phyloP scores from a whole-genome alignment of 768 basidiomycete genomes.

The Lactarius akahatsu region DNA sequence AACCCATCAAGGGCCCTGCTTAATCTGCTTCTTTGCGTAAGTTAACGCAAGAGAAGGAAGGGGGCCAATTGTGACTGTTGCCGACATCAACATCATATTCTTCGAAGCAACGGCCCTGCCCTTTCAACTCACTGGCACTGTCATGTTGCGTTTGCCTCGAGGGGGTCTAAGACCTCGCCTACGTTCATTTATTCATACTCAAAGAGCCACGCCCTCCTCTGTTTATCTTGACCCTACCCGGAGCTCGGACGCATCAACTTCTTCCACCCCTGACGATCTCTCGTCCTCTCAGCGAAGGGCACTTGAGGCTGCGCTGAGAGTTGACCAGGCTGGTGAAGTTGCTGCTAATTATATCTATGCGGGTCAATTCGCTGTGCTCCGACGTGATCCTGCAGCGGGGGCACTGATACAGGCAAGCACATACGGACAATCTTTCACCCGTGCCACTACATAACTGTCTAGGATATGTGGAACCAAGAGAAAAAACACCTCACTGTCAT shows the following conservation, averaged over 20 bases:
- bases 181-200: conserved; percentile 20
- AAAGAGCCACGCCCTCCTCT: conserved; percentile 40
- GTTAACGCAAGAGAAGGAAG: too few relatives aligned
- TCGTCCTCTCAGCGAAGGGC: conserved; percentile 47
- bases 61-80: too few relatives aligned
- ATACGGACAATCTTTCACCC: conserved; percentile 13
- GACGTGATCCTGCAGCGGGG: conserved; percentile 53
- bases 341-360: conserved; percentile 96
- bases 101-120: too few relatives aligned
- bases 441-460: conserved; percentile 5
- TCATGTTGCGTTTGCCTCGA: conserved; percentile 3
- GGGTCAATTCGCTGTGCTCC: conserved; percentile 78
- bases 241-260: conserved; percentile 42
- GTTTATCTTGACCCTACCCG: conserved; percentile 47
- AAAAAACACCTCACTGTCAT: conserved; percentile 87
- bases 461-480: conserved; percentile 99
- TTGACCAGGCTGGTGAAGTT: conserved; percentile 94
- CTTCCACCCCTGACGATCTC: conserved; percentile 57
- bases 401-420: conserved; percentile 70
- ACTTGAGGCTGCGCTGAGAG: conserved; percentile 71
- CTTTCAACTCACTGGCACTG: not conserved
- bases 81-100: too few relatives aligned
- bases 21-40: not conserved
- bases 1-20: not conserved
- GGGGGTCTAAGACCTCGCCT: not conserved